Base-by-base conservation (phyloP, 1,284 basidiomycete genomes). In the Irpex rosettiformis region DNA sequence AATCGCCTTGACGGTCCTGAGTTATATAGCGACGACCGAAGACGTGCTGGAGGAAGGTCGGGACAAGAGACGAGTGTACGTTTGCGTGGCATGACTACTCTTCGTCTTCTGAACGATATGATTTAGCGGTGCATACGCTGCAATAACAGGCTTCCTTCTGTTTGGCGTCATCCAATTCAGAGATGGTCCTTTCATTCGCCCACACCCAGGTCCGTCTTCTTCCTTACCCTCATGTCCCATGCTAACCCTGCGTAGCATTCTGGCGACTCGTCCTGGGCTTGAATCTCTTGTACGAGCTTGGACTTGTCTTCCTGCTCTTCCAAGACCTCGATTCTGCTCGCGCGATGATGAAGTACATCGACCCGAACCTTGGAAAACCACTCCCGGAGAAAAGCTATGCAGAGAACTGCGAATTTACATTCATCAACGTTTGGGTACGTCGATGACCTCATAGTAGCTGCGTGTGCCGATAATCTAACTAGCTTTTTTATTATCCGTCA, bases 91-190 rank as follows among this genome's bases (percentile, higher is more conserved):
- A 59, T 53, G 24, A 27, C 8, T 24, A n/a, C 25, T 54, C 24
- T 37, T 52, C 7, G 52, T 52, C 58, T 40, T 7, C 27, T n/a
- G 24, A 28, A 16, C 30, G 24, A 52, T 61, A 48, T 66, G 37
- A 22, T 52, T 42, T 65, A 90, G 88, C 60, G 89, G 89, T 42
- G 77, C 82, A 56, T 89, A 89, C 65, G 91, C 90, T 58, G 80
- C 84, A 13, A 76, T 89, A 52, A 78, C 78, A 18, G 80, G 85
- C 51, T 92, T 92, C 71, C 77, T 92, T 56, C 72, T 84, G 57
- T 94, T 93, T 72, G 89, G 88, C 28, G 88, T 90, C 81, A 78
- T 94, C 49, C 91, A 93, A 66, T 93, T 93, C 69, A 86, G 91
- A 58, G 91, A 94, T 69, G 91, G 91, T 0, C 91, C 91, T 25